Evolutionary conservation across 139 green algal species (phyloP).

Genomic region (Chlamydomonas eustigma): DNA sequence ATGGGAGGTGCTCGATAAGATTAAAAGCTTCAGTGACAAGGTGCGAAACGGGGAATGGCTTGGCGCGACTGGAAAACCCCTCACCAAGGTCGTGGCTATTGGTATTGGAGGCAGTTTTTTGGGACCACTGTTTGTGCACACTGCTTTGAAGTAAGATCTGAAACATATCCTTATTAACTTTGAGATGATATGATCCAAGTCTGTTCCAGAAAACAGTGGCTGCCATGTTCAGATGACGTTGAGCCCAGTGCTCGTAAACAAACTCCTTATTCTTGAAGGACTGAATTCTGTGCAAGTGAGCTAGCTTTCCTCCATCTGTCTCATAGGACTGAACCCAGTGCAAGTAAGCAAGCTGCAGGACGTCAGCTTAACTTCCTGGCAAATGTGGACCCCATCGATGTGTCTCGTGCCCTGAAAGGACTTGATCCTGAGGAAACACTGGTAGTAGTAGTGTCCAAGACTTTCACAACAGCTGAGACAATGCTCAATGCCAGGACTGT

Average conservation of each 20-base stretch:
- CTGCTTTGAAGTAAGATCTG: constrained; percentile 72
- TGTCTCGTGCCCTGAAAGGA: constrained; percentile 78
- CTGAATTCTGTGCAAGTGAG: constrained; percentile 3
- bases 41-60: constrained; percentile 86
- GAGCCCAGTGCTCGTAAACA: too few relatives aligned
- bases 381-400: constrained; percentile 99
- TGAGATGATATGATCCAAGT: too few relatives aligned
- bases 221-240: too few relatives aligned
- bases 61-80: constrained; percentile 90
- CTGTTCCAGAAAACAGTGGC: too few relatives aligned
- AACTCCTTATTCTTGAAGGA: neutral
- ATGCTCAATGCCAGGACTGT: constrained; percentile 98
- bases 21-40: constrained; percentile 91
- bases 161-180: too few relatives aligned
- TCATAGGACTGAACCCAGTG: constrained; percentile 57
- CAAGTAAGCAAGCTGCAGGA: constrained; percentile 48
- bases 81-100: constrained; percentile 94
- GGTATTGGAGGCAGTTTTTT: constrained; percentile 97
- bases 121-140: constrained; percentile 98
- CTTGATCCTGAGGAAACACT: constrained; percentile 88
- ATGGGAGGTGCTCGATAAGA: constrained; percentile 96
- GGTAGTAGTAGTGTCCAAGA: constrained; percentile 96
- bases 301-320: too few relatives aligned
- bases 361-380: constrained; percentile 91
- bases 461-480: constrained; percentile 98